Evolutionary conservation across 495 filamentous ascomycete species (phyloP).

Genomic region (Daldinia decipiens): DNA sequence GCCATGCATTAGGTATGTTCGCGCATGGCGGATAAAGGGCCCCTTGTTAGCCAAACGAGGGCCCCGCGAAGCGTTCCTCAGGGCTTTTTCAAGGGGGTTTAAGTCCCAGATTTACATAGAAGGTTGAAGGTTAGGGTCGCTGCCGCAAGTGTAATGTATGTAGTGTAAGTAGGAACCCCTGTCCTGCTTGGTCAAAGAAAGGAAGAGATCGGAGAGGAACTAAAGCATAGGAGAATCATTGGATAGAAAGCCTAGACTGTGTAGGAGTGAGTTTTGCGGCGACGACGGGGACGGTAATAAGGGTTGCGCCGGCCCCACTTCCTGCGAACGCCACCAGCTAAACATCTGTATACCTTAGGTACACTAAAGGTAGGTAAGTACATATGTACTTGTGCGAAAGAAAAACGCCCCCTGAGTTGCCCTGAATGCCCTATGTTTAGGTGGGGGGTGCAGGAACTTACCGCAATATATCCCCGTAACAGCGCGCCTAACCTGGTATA

Average conservation of each 20-base stretch:
- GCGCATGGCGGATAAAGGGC: constrained; percentile 36
- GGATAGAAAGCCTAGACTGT: constrained; percentile 32
- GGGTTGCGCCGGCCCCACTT: constrained; percentile 19
- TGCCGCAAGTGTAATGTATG: constrained; percentile 26
- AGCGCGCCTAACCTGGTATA: constrained; percentile 8
- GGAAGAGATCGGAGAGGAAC: constrained; percentile 40
- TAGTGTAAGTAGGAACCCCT: constrained; percentile 23
- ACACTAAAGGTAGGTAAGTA: constrained; percentile 3
- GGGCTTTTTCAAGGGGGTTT: constrained; percentile 9
- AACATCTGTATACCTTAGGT: not conserved
- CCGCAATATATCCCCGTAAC: not conserved
- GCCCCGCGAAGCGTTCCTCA: constrained; percentile 1
- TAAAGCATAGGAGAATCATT: constrained; percentile 30
- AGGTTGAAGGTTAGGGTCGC: constrained; percentile 34
- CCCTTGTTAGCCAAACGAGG: constrained; percentile 24
- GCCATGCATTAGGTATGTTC: constrained; percentile 41
- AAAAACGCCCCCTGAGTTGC: not conserved
- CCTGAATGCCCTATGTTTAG: not conserved
- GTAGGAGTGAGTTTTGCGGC: constrained; percentile 30
- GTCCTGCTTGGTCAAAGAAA: constrained; percentile 23
- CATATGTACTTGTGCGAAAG: constrained; percentile 17
- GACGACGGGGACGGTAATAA: constrained; percentile 34
- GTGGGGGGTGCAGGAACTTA: not conserved
- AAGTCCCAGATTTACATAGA: constrained; percentile 22
- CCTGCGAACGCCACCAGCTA: constrained; percentile 31